Evolutionary conservation across 345 rosid species (phyloP).

Genomic region (Salix suchowensis): DNA sequence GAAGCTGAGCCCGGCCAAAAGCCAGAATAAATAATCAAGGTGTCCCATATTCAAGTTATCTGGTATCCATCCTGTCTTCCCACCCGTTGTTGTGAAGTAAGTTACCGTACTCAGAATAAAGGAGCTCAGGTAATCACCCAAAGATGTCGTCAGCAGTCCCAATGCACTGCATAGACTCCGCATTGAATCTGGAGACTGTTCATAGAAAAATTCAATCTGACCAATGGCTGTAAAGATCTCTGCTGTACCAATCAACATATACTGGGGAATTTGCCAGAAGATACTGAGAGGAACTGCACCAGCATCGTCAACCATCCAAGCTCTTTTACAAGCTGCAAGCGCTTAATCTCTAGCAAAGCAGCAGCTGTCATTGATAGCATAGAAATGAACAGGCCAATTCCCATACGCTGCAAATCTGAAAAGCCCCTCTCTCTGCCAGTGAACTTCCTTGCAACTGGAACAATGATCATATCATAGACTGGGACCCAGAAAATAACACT

Average conservation of each 20-base stretch:
- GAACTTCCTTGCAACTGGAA: slow-evolving; percentile 27
- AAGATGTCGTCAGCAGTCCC: slow-evolving; percentile 3
- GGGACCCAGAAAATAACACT: slow-evolving; percentile 50
- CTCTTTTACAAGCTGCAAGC: slow-evolving; percentile 11
- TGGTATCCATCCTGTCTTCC: background rate
- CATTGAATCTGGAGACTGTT: slow-evolving; percentile 30
- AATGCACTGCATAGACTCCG: slow-evolving; percentile 32
- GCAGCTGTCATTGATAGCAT: slow-evolving; percentile 58
- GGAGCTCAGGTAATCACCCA: background rate
- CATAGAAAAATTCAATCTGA: slow-evolving; percentile 33
- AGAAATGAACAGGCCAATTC: slow-evolving; percentile 56
- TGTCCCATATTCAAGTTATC: background rate
- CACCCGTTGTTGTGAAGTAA: background rate
- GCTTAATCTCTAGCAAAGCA: slow-evolving; percentile 41
- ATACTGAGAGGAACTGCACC: slow-evolving; percentile 10
- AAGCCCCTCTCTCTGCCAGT: slow-evolving; percentile 32
- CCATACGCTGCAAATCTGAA: slow-evolving; percentile 53
- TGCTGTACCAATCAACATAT: slow-evolving; percentile 16
- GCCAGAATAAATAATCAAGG: background rate
- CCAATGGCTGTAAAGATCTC: slow-evolving; percentile 32
- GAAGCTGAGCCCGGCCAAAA: background rate
- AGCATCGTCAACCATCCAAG: background rate
- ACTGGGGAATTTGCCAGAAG: slow-evolving; percentile 30
- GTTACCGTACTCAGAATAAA: background rate
- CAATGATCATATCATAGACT: slow-evolving; percentile 47